These are phyloP conservation scores for Casuarina equisetifolia DNA, from an alignment of 306 rosid species.

Conservation along the genomic window DNA sequence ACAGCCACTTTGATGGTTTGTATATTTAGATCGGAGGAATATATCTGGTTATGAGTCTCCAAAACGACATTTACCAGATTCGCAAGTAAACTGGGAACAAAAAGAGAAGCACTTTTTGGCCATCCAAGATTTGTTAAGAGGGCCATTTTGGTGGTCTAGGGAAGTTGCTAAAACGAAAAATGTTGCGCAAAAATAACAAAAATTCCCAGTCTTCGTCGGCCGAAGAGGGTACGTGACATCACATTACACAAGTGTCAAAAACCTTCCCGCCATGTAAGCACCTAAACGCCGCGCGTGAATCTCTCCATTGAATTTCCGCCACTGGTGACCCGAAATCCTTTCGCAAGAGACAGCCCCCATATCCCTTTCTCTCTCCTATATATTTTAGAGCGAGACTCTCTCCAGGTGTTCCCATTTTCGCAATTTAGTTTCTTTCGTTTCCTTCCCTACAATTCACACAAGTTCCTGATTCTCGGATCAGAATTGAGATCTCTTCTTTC, in stretches of 20 bases:
- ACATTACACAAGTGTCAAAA: background rate
- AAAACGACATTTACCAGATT: too few relatives aligned
- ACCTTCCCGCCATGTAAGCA: slow-evolving; percentile 30
- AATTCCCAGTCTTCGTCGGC: background rate
- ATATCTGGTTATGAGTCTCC: too few relatives aligned
- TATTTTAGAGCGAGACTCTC: background rate
- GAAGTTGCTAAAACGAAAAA: too few relatives aligned
- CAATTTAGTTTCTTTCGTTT: too few relatives aligned
- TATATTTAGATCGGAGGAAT: too few relatives aligned
- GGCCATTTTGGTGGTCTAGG: too few relatives aligned
- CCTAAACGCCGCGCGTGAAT: slow-evolving; percentile 30
- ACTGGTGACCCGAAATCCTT: slow-evolving; percentile 11
- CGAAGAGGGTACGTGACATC: too few relatives aligned
- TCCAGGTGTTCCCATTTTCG: slow-evolving; percentile 19
- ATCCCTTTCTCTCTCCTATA: background rate
- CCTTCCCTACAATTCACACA: background rate
- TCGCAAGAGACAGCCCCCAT: slow-evolving; percentile 5
- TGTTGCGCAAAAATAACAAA: background rate
- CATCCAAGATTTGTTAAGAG: too few relatives aligned
- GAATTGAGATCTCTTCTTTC: background rate
- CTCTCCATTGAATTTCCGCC: slow-evolving; percentile 24
- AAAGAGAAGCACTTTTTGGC: too few relatives aligned
- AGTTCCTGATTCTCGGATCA: background rate
- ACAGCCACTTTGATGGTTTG: too few relatives aligned
- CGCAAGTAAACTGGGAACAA: too few relatives aligned